phyloP scores from a whole-genome alignment of 768 basidiomycete species.

The Macrolepiota dolichaula region DNA sequence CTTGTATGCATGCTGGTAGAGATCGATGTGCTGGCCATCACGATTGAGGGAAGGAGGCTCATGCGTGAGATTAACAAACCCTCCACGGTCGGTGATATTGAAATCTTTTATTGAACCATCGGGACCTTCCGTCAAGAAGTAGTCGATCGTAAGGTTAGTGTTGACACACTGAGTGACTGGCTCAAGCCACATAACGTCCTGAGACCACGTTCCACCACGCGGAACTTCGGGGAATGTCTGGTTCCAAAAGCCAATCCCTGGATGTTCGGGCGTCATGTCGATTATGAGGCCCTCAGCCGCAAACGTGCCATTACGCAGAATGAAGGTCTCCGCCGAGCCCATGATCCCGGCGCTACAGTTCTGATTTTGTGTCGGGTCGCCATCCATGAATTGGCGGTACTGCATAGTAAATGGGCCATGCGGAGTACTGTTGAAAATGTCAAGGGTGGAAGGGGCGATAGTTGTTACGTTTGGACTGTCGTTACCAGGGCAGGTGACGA shows the following conservation, averaged over 20 bases:
- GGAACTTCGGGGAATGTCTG: background rate
- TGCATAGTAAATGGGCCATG: constrained; percentile 1
- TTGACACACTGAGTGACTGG: background rate
- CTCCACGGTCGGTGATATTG: background rate
- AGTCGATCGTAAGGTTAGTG: background rate
- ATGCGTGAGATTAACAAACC: background rate
- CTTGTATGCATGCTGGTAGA: constrained; percentile 18
- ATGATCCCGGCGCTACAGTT: background rate
- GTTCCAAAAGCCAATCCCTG: constrained; percentile 6
- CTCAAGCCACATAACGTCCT: constrained; percentile 3
- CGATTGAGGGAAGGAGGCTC: constrained; percentile 13
- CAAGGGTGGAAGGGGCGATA: background rate
- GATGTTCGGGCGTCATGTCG: background rate
- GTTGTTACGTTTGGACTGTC: constrained; percentile 6
- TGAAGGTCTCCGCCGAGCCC: background rate
- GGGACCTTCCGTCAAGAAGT: background rate
- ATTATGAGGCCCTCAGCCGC: background rate
- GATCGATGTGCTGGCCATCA: constrained; percentile 16
- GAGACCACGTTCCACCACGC: background rate
- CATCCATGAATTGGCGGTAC: background rate
- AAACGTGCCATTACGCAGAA: background rate
- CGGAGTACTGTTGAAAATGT: background rate
- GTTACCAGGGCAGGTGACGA: background rate
- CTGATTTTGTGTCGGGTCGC: background rate
- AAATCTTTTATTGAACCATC: background rate